A percentile compares a stretch with the other conserved stretches of the same genome.
Conservation (phyloP, 345 rosid species). For the Moricandia arvensis region DNA sequence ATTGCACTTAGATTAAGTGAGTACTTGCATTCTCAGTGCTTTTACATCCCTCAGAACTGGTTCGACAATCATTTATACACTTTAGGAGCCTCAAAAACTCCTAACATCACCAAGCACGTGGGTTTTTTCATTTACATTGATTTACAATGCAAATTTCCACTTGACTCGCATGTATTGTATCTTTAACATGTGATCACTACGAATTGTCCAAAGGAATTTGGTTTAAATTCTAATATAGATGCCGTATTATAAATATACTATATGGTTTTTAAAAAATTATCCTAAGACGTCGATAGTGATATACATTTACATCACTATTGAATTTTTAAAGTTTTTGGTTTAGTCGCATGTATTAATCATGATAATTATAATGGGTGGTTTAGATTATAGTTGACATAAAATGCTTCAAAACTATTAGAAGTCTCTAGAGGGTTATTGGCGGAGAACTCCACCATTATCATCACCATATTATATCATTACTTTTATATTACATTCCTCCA, state of each 20-base stretch:
- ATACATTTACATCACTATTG: slow-evolving; percentile 9
- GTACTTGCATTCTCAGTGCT: too few relatives aligned
- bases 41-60: too few relatives aligned
- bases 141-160: background rate
- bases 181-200: background rate
- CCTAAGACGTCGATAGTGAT: slow-evolving; percentile 10
- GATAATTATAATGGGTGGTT: slow-evolving; percentile 32
- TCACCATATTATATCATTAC: slow-evolving; percentile 24
- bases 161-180: background rate
- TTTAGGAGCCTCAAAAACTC: too few relatives aligned
- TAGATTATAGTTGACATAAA: slow-evolving; percentile 24
- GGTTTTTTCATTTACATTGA: background rate
- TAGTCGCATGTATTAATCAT: slow-evolving; percentile 29
- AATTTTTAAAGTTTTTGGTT: slow-evolving; percentile 18
- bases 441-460: slow-evolving; percentile 37
- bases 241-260: background rate
- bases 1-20: too few relatives aligned
- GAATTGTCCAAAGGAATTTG: background rate
- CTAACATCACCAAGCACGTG: too few relatives aligned
- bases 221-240: slow-evolving; percentile 17
- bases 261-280: slow-evolving; percentile 26
- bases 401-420: slow-evolving; percentile 24
- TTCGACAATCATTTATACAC: too few relatives aligned
- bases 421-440: slow-evolving; percentile 29
- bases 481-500: background rate